Percentiles rank a stretch among this genome's conserved stretches.
Evolutionary conservation across 1,284 basidiomycete species (phyloP).

Genomic region (Wolfiporia cocos): DNA sequence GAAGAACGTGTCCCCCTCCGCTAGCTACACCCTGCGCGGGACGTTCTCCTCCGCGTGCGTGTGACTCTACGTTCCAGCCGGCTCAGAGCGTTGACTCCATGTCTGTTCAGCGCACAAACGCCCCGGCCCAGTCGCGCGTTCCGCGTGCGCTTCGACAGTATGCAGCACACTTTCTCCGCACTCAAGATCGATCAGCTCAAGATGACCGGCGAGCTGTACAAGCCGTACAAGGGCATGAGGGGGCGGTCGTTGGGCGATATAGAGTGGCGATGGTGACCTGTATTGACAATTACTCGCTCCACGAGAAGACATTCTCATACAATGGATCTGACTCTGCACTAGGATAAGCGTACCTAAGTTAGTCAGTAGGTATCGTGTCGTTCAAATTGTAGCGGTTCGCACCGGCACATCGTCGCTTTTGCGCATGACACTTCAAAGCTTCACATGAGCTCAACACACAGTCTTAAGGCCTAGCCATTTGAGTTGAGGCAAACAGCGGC

Average conservation of each 20-base stretch:
- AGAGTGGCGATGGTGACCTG: slow-evolving; percentile 67
- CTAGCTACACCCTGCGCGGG: slow-evolving; percentile 70
- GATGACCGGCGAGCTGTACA: slow-evolving; percentile 78
- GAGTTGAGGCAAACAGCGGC: too few relatives aligned
- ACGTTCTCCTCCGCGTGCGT: slow-evolving; percentile 67
- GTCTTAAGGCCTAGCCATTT: too few relatives aligned
- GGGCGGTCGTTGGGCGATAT: slow-evolving; percentile 54
- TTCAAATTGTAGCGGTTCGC: too few relatives aligned
- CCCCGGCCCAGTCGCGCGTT: slow-evolving; percentile 66
- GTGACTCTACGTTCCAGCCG: slow-evolving; percentile 1
- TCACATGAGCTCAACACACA: too few relatives aligned
- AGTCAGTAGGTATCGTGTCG: too few relatives aligned
- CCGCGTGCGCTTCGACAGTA: slow-evolving; percentile 65
- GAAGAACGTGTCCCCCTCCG: slow-evolving; percentile 59
- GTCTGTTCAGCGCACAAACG: slow-evolving; percentile 24
- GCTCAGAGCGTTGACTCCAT: background rate
- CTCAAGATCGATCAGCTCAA: slow-evolving; percentile 84
- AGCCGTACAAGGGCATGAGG: slow-evolving; percentile 64
- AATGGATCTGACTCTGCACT: too few relatives aligned
- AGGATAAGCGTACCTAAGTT: too few relatives aligned
- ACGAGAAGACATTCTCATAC: too few relatives aligned
- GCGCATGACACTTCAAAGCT: too few relatives aligned
- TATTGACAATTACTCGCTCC: too few relatives aligned
- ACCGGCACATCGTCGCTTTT: too few relatives aligned
- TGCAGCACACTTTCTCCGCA: slow-evolving; percentile 71